These are phyloP conservation scores for Tuber borchii DNA, from an alignment of 495 filamentous ascomycete genomes.

Conservation along the genomic window DNA sequence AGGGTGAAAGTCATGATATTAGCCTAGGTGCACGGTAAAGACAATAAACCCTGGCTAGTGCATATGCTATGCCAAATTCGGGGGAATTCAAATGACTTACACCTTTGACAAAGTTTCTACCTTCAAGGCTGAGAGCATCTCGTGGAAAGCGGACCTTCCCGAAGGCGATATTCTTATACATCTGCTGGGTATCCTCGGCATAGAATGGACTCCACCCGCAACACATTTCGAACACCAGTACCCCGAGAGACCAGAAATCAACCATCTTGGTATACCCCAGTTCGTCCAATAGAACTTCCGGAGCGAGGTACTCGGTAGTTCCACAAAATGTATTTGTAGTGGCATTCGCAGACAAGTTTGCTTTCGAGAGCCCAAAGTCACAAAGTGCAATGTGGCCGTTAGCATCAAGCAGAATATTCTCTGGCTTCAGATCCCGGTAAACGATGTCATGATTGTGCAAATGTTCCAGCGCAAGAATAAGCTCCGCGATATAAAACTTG, in stretches of 20 bases:
- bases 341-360: conserved; percentile 88
- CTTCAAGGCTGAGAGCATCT: conserved; percentile 87
- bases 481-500: conserved; percentile 98
- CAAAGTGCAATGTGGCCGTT: conserved; percentile 81
- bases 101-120: conserved; percentile 95
- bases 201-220: conserved; percentile 99
- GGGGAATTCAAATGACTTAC: conserved; percentile 23
- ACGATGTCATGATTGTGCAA: conserved; percentile 96
- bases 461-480: conserved; percentile 91
- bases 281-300: conserved; percentile 91
- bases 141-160: conserved; percentile 95
- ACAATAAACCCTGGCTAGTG: background rate
- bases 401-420: conserved; percentile 77
- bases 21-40: background rate
- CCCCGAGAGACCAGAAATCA: conserved; percentile 97
- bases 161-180: conserved; percentile 99
- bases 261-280: conserved; percentile 99
- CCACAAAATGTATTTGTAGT: conserved; percentile 99
- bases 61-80: background rate
- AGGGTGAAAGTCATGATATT: conserved; percentile 6
- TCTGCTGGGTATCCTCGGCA: conserved; percentile 97
- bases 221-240: conserved; percentile 98
- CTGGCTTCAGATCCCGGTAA: conserved; percentile 84
- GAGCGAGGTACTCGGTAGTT: conserved; percentile 94
- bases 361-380: conserved; percentile 92